A percentile compares a stretch with the other conserved stretches of the same genome.
phyloP scores from a whole-genome alignment of 352 stramenopile species.

The Phytophthora tubulina region DNA sequence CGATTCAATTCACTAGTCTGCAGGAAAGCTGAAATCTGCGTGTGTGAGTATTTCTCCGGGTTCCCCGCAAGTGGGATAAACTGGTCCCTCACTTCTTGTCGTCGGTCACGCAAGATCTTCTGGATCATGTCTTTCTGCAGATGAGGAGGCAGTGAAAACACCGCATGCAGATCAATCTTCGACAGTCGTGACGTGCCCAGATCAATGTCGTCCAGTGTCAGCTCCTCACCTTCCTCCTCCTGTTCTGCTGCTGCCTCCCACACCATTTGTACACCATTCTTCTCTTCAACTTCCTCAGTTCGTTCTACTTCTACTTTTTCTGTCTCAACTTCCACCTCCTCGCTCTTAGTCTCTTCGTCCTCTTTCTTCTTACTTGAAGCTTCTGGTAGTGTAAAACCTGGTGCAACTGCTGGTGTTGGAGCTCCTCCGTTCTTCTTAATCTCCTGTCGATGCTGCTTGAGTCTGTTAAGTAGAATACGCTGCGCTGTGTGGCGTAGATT shows the following conservation, averaged over 20 bases:
- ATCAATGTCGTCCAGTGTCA: conserved; percentile 73
- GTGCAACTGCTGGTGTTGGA: conserved; percentile 50
- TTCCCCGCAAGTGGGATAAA: conserved; percentile 97
- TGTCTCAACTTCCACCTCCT: conserved; percentile 4
- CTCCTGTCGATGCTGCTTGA: conserved; percentile 71
- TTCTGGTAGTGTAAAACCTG: conserved; percentile 64
- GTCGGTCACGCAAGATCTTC: conserved; percentile 87
- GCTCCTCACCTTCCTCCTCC: conserved; percentile 37
- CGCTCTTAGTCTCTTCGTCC: conserved; percentile 1
- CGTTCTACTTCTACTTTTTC: neutral
- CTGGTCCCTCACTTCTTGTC: conserved; percentile 92
- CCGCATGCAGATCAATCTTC: conserved; percentile 85
- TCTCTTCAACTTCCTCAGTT: conserved; percentile 14
- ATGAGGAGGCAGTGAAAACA: conserved; percentile 90
- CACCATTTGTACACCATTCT: conserved; percentile 21
- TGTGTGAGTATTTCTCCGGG: conserved; percentile 95
- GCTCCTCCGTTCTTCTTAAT: conserved; percentile 68
- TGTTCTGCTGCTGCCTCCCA: conserved; percentile 38
- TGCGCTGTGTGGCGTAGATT: conserved; percentile 95
- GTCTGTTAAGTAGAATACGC: conserved; percentile 94
- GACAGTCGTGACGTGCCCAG: conserved; percentile 64
- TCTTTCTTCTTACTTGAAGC: conserved; percentile 13
- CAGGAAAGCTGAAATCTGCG: conserved; percentile 96
- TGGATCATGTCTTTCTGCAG: conserved; percentile 95
- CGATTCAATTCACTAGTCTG: conserved; percentile 92